Evolutionary conservation across 495 filamentous ascomycete genomes (phyloP), one percentile per base, ranked within the genome.

Genomic region (Cairneyella variabilis): DNA sequence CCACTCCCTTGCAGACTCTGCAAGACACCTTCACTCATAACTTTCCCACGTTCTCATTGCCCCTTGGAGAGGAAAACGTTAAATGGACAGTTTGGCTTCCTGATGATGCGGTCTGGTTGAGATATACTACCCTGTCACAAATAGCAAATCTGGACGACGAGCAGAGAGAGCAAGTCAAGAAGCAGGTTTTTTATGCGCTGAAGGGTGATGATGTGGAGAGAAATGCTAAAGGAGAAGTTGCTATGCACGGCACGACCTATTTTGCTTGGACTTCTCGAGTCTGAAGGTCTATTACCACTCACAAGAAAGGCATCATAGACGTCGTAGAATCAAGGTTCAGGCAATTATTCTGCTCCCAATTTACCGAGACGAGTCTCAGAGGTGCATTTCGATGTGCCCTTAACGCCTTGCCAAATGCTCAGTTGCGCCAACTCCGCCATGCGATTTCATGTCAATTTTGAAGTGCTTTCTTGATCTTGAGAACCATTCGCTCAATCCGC

Each of bases 121-220:
- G 57, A 47, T 71, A 53, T 41, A 72, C 64, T 18, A 86, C 82
- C 11, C 63, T 85, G 23, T 84, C 78, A 44, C 81, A 85, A 48
- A 77, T 86, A 49, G 76, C 77, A 3, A 71, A 79, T 34, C 57
- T 83, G 21, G 60, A 75, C 41, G 77, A 65, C 2, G 68, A 72
- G 50, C 69, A 75, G 32, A 71, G 73, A 49, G 73, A 71, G 55
- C 73, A 77, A 54, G 69, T 74, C 32, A 58, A 65, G 49, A 64
- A 59, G 26, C 45, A 62, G 38, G 72, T 81, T 37, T 66, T 74
- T 40, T 68, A 71, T 43, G 64, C 69, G 5, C 57, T 82, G 43
- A 64, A 66, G 22, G 63, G 59, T 16, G 57, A 57, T 25, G 54
- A 28, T 2, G 51, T 63, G 6, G 72, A 73, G 55, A 65, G 64